Evolutionary conservation across 2,329 filamentous ascomycete genomes (phyloP).

Genomic region (Colletotrichum chrysophilum): DNA sequence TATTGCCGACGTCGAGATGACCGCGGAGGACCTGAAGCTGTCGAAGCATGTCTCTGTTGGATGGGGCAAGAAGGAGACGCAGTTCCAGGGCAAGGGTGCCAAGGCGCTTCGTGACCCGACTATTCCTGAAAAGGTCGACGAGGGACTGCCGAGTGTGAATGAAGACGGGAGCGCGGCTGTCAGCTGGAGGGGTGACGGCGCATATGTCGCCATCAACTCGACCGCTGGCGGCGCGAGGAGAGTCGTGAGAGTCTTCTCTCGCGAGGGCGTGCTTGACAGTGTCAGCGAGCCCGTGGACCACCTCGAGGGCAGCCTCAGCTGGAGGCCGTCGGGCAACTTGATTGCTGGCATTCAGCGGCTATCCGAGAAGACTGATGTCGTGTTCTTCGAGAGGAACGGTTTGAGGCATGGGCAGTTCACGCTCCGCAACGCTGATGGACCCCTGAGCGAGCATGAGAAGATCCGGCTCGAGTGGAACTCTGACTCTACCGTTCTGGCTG

Average conservation of each 20-base stretch:
- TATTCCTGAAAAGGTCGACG: conserved; percentile 89
- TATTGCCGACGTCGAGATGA: conserved; percentile 76
- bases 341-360: conserved; percentile 84
- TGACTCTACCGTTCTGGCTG: conserved; percentile 88
- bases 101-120: conserved; percentile 90
- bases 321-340: conserved; percentile 89
- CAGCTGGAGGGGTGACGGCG: conserved; percentile 94
- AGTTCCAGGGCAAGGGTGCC: conserved; percentile 92
- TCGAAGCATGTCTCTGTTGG: conserved; percentile 96
- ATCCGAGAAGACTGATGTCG: conserved; percentile 74
- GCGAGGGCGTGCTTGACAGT: conserved; percentile 89
- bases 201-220: conserved; percentile 85
- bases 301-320: conserved; percentile 86
- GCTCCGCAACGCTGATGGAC: conserved; percentile 70
- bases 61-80: conserved; percentile 98
- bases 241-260: conserved; percentile 86
- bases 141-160: conserved; percentile 75
- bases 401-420: conserved; percentile 93
- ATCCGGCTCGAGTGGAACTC: conserved; percentile 85
- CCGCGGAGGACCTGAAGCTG: conserved; percentile 77
- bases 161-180: conserved; percentile 78
- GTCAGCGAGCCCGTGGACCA: conserved; percentile 94
- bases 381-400: conserved; percentile 98
- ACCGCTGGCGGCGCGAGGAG: conserved; percentile 73
- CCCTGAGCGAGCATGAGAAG: conserved; percentile 56